Evolutionary conservation across 768 basidiomycete species (phyloP).

Genomic region (Xerocomus spinulosus): DNA sequence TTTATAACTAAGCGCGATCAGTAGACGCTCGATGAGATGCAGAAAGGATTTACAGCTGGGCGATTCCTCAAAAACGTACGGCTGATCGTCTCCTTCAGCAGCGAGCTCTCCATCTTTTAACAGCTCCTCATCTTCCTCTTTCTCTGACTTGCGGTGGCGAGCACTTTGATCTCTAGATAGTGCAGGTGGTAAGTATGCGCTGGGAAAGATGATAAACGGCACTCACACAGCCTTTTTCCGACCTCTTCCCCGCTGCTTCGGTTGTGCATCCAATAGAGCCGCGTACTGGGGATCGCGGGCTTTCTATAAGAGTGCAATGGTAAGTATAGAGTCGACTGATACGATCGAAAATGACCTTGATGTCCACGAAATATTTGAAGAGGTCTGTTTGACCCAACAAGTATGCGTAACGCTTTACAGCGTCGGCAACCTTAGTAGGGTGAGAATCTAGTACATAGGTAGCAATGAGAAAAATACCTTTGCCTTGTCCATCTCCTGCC

Average conservation of each 20-base stretch:
- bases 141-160: conserved; percentile 92
- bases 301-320: conserved; percentile 42
- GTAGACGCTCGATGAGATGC: not conserved
- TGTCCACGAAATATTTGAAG: conserved; percentile 97
- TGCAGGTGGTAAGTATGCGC: conserved; percentile 6
- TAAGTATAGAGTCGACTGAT: not conserved
- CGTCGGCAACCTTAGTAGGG: conserved; percentile 68
- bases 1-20: conserved; percentile 60
- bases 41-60: conserved; percentile 63
- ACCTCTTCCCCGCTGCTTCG: conserved; percentile 78
- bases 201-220: not conserved
- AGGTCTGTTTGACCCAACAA: conserved; percentile 97
- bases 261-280: conserved; percentile 80
- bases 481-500: conserved; percentile 84
- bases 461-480: conserved; percentile 48
- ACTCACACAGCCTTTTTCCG: conserved; percentile 76
- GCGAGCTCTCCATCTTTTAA: conserved; percentile 81
- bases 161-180: conserved; percentile 60
- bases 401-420: conserved; percentile 95
- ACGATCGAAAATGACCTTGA: conserved; percentile 58
- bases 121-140: conserved; percentile 96
- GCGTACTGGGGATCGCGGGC: conserved; percentile 93
- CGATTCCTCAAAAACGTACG: conserved; percentile 91
- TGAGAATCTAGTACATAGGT: conserved; percentile 5
- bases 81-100: conserved; percentile 80